These are phyloP conservation scores for Fusarium sp. DNA, from an alignment of 2,329 filamentous ascomycete genomes.

Conservation along the genomic window DNA sequence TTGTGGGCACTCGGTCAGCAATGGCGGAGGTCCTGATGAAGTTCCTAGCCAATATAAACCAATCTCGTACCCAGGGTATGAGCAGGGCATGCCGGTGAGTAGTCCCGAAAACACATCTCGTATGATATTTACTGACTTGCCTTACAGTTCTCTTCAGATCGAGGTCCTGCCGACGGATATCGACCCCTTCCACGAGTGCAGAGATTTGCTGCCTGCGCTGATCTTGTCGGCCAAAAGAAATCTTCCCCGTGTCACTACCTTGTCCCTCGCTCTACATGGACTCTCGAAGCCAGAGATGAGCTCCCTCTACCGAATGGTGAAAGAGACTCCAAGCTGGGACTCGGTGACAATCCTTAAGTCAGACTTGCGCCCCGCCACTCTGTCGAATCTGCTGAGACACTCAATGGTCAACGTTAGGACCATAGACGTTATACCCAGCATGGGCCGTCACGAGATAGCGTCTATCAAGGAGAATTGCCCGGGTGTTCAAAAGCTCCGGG, in stretches of 20 bases:
- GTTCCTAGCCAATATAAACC: accelerated
- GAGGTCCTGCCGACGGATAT: not conserved
- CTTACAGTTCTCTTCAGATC: not conserved
- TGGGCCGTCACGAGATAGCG: accelerated
- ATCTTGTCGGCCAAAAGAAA: accelerated
- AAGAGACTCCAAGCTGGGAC: not conserved
- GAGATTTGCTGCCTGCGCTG: not conserved
- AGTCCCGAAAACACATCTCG: too few relatives aligned
- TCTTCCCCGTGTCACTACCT: accelerated
- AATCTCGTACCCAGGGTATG: not conserved
- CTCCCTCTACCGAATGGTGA: not conserved
- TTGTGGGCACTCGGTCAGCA: accelerated
- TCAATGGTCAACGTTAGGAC: accelerated
- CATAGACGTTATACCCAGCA: not conserved
- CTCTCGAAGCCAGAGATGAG: not conserved
- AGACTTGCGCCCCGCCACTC: accelerated
- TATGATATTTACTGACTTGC: not conserved
- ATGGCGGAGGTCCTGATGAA: accelerated
- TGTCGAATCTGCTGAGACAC: accelerated
- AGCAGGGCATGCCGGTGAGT: not conserved
- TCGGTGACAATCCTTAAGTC: accelerated
- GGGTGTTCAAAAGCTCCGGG: accelerated
- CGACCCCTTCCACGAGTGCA: not conserved
- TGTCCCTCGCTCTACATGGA: not conserved
- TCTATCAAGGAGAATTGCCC: not conserved